Base-by-base conservation (phyloP, 257 asterid genomes). In the Jasminum sambac region DNA sequence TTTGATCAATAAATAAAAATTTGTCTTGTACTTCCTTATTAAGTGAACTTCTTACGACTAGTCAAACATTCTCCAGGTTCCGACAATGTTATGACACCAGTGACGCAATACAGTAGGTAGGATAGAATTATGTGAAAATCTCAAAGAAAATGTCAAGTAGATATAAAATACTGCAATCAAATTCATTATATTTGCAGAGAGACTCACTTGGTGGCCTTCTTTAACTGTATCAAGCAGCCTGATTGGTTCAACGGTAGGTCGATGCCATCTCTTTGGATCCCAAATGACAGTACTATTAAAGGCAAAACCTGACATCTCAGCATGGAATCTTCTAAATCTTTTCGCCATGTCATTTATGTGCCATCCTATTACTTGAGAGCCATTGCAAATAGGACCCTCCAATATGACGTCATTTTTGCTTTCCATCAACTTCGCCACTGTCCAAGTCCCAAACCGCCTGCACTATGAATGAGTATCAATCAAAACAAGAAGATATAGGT, bases 391-490 rank as follows among this genome's bases (percentile, higher is more conserved):
- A 30, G 97, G 97, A 77, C 97, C 97, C 62, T 87, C 88, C 25
- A 83, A 76, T 69, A 78, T 59, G 37, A 83, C 70, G 8, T 80
- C 36, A 14, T 65, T 85, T 71, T 71, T 58, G 68, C 76, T 77
- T 44, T 74, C 87, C 55, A 69, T 85, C 66, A 91, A 63, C 71
- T 78, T 79, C 63, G 90, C 90, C 76, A 87, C 85, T 8, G 77
- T 72, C 96, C 96, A 91, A 7, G 85, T 79, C 76, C 97, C 97
- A 16, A 91, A 71, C 72, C 91, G 82, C 73, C 97, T 91, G 88
- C 83, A 81, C 60, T 25, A n/a, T 69, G 64, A 76, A 81, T 30
- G 74, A 64, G 16, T 8, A 38, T 25, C 52, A 4, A 52, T 52
- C 6, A 52, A 52, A 52, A 21, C 30, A 19, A 52, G 3, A 26